These are phyloP conservation scores for Trichoderma asperelloides DNA, from an alignment of 495 filamentous ascomycete genomes.

Conservation along the genomic window DNA sequence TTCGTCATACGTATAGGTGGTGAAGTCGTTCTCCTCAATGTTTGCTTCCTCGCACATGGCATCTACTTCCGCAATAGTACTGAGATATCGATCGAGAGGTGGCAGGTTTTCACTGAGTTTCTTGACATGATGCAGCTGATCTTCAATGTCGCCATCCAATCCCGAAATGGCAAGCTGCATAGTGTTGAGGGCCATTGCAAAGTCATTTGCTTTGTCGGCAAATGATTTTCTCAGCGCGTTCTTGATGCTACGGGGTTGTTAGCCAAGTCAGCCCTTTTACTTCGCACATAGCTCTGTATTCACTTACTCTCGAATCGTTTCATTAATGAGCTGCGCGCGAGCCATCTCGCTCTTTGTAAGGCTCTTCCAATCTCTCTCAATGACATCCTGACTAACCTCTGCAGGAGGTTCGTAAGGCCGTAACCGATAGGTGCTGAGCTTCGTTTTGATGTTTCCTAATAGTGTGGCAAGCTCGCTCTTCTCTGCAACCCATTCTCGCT, in stretches of 20 bases:
- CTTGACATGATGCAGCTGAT: constrained; percentile 79
- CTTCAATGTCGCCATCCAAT: constrained; percentile 90
- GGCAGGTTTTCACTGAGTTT: constrained; percentile 70
- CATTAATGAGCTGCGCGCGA: constrained; percentile 87
- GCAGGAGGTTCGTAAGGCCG: constrained; percentile 82
- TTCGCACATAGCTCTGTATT: not conserved
- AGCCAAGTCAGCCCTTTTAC: constrained; percentile 9
- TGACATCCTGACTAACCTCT: constrained; percentile 66
- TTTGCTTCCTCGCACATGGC: constrained; percentile 90
- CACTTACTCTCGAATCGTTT: constrained; percentile 84
- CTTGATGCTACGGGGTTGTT: constrained; percentile 58
- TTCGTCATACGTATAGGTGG: constrained; percentile 94
- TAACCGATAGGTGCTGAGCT: constrained; percentile 87
- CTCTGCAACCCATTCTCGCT: constrained; percentile 92
- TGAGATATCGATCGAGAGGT: constrained; percentile 79
- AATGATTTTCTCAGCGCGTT: constrained; percentile 85
- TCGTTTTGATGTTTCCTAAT: constrained; percentile 98
- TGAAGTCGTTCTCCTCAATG: constrained; percentile 98
- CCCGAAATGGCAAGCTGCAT: constrained; percentile 88
- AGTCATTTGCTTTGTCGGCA: constrained; percentile 94
- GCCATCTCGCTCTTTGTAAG: constrained; percentile 75
- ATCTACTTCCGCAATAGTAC: constrained; percentile 72
- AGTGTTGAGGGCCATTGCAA: constrained; percentile 87
- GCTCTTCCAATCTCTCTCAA: constrained; percentile 72
- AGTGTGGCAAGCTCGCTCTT: constrained; percentile 90